phyloP scores from a whole-genome alignment of 1,139 yeast species.

The Debaryomycetaceae sp. region DNA sequence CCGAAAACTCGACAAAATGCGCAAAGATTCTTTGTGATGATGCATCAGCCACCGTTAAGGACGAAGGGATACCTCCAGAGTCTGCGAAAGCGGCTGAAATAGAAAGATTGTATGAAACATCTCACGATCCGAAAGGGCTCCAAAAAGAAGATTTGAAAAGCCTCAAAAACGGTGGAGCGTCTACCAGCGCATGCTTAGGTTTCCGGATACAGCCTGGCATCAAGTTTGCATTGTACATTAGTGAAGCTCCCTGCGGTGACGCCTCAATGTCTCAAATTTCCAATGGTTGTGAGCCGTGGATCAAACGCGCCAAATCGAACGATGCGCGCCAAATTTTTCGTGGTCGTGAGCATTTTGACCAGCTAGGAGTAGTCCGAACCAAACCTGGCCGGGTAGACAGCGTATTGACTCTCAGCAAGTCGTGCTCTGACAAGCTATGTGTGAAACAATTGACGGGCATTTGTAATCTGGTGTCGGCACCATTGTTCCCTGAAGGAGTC shows the following conservation, averaged over 20 bases:
- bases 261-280: slow-evolving; percentile 44
- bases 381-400: slow-evolving; percentile 88
- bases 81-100: neutral
- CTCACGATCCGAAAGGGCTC: neutral
- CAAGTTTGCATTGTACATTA: slow-evolving; percentile 49
- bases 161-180: neutral
- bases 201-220: slow-evolving; percentile 23
- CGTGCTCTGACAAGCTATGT: slow-evolving; percentile 80
- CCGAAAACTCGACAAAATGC: neutral
- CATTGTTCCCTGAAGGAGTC: slow-evolving; percentile 28
- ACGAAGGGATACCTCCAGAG: neutral
- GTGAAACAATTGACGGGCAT: slow-evolving; percentile 54
- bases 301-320: slow-evolving; percentile 2
- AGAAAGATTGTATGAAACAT: too few species aligned
- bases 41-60: neutral
- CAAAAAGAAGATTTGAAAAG: neutral
- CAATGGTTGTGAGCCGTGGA: slow-evolving; percentile 6
- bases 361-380: slow-evolving; percentile 63
- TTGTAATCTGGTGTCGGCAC: slow-evolving; percentile 37
- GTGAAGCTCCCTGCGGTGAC: slow-evolving; percentile 92
- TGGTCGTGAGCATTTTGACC: slow-evolving; percentile 55
- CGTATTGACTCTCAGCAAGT: slow-evolving; percentile 56
- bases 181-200: slow-evolving; percentile 1
- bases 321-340: slow-evolving; percentile 14
- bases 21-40: neutral